Base-by-base conservation (phyloP, 1,284 basidiomycete species). In the Trichosporon asahii region DNA sequence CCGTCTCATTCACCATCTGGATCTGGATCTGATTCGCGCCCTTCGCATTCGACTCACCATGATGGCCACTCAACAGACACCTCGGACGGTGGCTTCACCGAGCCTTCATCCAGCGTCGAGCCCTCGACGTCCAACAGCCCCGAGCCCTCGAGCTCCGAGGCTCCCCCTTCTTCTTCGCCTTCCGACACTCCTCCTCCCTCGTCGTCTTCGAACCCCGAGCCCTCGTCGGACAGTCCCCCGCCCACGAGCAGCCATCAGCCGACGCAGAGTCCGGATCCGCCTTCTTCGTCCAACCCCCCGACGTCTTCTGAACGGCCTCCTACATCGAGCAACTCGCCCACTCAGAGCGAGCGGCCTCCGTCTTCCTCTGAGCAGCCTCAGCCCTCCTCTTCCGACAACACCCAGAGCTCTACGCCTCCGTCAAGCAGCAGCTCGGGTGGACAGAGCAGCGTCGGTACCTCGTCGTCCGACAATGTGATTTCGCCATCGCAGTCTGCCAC, bases 131-230 rank as follows among this genome's bases (percentile, higher is more conserved):
- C 57, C 11, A 14, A 31, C 15, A 61, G 57, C 57, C 57, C 57
- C 27, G 29, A 61, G 29, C 57, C 57, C 18, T 61, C 57, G 27
- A 61, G 57, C 57, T 61, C 57, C 27, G 57, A 61, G 29, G 18
- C 57, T n/a, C 57, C 57, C 57, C 57, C 57, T 53, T 53, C 49
- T 31, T 27, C 57, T 15, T 61, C 57, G 27, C 29, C 57, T 11
- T 61, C 57, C 27, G 57, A 61, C 27, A 15, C 55, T 18, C 29
- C 57, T 33, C 29, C 57, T 33, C 57, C 57, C n/a, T 33, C 57
- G 3, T 61, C 57, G 5, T 31, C 57, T 31, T 61, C 57, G 15
- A 8, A 61, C 2, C 57, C 57, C 1, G 27, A 61, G 29, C 57
- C 57, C 18, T 61, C 57, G 14, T 61, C 57, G 29, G 57, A 61